A percentile compares a stretch with the other conserved stretches of the same genome.
These are phyloP conservation scores for Leccinum subrobustum DNA, from an alignment of 1,284 basidiomycete species.

Conservation along the genomic window DNA sequence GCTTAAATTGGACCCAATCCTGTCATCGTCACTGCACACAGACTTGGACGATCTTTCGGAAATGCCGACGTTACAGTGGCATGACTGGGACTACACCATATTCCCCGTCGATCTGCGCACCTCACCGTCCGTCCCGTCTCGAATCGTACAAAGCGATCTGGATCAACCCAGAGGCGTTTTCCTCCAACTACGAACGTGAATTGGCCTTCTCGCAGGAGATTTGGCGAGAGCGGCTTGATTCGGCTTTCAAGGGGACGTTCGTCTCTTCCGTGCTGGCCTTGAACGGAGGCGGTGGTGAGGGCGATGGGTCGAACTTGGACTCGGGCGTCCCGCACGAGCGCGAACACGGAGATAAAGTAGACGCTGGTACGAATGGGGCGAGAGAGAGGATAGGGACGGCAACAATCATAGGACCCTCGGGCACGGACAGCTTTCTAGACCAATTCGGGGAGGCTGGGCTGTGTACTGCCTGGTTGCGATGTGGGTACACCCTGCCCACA, in stretches of 20 bases:
- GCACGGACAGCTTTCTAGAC: constrained; percentile 12
- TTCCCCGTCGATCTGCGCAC: constrained; percentile 16
- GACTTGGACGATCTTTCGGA: background rate
- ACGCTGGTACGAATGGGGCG: background rate
- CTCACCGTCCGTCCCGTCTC: constrained; percentile 13
- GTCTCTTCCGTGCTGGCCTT: constrained; percentile 12
- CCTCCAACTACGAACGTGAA: constrained; percentile 37
- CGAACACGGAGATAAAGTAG: background rate
- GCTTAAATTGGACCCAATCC: background rate
- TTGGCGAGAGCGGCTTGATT: constrained; percentile 36
- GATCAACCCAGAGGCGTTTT: constrained; percentile 36
- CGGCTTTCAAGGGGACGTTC: constrained; percentile 27
- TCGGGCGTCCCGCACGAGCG: background rate
- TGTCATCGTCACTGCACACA: background rate
- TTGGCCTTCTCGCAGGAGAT: constrained; percentile 28
- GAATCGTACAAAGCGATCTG: constrained; percentile 32
- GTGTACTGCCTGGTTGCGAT: constrained; percentile 32
- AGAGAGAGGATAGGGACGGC: constrained; percentile 35
- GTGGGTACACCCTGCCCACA: constrained; percentile 38
- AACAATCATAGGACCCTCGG: constrained; percentile 30
- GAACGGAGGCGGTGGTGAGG: background rate
- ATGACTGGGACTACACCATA: constrained; percentile 8
- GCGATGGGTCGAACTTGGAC: background rate
- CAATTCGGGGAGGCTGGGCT: constrained; percentile 16
- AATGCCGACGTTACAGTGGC: background rate